Percentiles rank a stretch among this genome's conserved stretches.
phyloP scores from a whole-genome alignment of 1,284 basidiomycete species.

The Bjerkandera adusta region DNA sequence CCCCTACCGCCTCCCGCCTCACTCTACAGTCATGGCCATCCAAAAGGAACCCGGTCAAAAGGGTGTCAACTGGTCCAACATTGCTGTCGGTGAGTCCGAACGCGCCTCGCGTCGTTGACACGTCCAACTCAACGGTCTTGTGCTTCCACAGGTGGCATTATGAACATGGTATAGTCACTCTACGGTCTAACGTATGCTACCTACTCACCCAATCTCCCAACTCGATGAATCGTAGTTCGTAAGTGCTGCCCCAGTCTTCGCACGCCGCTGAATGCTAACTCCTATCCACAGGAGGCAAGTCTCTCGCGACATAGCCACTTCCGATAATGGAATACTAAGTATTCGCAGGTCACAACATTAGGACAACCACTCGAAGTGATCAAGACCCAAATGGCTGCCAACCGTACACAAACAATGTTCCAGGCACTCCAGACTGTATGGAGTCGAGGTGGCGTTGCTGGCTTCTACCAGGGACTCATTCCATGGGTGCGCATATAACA shows the following conservation, averaged over 20 bases:
- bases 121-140: slow-evolving; percentile 19
- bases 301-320: neutral
- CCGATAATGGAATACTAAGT: slow-evolving; percentile 8
- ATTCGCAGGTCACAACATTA: slow-evolving; percentile 85
- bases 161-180: slow-evolving; percentile 79
- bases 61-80: slow-evolving; percentile 98
- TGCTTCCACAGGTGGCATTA: slow-evolving; percentile 73
- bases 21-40: slow-evolving; percentile 60
- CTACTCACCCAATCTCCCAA: slow-evolving; percentile 3
- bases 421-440: slow-evolving; percentile 88
- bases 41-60: slow-evolving; percentile 86
- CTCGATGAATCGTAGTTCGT: slow-evolving; percentile 15
- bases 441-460: slow-evolving; percentile 86
- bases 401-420: slow-evolving; percentile 87
- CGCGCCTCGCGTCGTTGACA: slow-evolving; percentile 23
- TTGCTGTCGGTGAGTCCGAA: slow-evolving; percentile 82
- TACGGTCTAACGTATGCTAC: neutral
- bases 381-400: slow-evolving; percentile 98
- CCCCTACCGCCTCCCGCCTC: slow-evolving; percentile 18
- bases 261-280: slow-evolving; percentile 11
- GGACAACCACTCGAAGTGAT: slow-evolving; percentile 98
- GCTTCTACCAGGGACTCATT: slow-evolving; percentile 98
- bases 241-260: slow-evolving; percentile 7
- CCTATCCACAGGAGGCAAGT: slow-evolving; percentile 44
- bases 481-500: slow-evolving; percentile 77